These are phyloP conservation scores for Colletotrichum sp. DNA, from an alignment of 2,329 filamentous ascomycete species.

Conservation along the genomic window DNA sequence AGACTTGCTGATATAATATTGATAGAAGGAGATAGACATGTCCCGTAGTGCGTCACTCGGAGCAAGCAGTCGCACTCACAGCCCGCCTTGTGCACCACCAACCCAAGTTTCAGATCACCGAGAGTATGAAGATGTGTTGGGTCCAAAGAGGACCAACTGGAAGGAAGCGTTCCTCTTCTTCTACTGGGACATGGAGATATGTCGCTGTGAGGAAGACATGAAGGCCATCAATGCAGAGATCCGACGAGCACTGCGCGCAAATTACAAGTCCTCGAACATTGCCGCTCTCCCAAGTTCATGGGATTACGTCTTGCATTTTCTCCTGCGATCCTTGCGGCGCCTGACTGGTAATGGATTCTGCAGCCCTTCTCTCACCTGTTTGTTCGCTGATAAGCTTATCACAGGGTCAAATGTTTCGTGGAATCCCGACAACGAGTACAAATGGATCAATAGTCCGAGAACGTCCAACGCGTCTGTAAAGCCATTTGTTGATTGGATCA, in stretches of 20 bases:
- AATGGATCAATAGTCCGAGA: neutral
- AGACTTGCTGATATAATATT: neutral
- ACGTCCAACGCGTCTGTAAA: neutral
- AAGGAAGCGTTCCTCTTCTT: conserved; percentile 14
- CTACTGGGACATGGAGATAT: neutral
- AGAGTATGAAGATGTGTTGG: neutral
- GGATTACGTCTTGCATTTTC: neutral
- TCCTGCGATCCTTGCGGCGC: neutral
- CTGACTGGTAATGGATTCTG: neutral
- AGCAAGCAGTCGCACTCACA: neutral
- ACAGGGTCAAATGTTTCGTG: neutral
- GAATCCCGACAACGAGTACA: neutral
- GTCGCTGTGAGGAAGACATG: neutral
- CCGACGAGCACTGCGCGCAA: neutral
- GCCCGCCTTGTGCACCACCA: neutral
- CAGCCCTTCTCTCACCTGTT: neutral
- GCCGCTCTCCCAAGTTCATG: neutral
- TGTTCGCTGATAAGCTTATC: neutral
- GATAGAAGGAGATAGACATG: neutral
- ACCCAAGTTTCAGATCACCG: neutral
- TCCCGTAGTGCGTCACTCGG: neutral
- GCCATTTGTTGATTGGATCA: neutral
- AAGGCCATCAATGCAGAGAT: neutral
- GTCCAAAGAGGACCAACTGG: neutral
- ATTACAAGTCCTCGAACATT: neutral